These are phyloP conservation scores for Andalucia godoyi DNA, from an alignment of 78 protist genomes.

Conservation along the genomic window DNA sequence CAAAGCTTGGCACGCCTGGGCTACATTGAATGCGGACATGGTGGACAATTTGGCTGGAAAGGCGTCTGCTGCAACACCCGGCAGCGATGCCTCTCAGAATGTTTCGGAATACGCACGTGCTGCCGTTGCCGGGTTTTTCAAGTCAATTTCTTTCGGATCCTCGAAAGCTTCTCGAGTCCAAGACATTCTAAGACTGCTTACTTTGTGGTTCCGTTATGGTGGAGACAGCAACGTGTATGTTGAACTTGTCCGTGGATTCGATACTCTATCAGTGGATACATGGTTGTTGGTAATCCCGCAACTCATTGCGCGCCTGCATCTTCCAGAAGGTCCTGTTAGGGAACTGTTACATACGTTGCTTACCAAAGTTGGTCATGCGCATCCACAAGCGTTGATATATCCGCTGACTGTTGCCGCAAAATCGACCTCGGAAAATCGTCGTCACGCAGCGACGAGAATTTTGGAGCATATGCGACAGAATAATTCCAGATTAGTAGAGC, in stretches of 20 bases:
- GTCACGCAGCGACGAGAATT: not conserved
- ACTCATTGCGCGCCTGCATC: constrained; percentile 89
- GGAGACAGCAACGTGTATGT: constrained; percentile 32
- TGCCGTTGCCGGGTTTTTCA: constrained; percentile 63
- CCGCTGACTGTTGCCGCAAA: constrained; percentile 93
- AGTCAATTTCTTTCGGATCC: constrained; percentile 57
- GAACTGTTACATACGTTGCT: constrained; percentile 57
- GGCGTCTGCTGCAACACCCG: not conserved
- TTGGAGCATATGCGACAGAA: not conserved
- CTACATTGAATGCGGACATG: constrained; percentile 68
- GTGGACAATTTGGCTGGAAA: constrained; percentile 18
- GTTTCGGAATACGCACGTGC: not conserved
- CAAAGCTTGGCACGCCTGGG: constrained; percentile 93
- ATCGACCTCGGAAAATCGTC: not conserved
- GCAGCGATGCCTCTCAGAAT: not conserved
- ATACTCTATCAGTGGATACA: constrained; percentile 65
- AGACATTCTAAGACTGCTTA: constrained; percentile 77
- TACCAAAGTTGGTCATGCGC: constrained; percentile 65
- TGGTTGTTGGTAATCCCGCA: constrained; percentile 93
- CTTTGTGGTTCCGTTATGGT: constrained; percentile 83
- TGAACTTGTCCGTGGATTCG: constrained; percentile 46
- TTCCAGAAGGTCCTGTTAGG: constrained; percentile 40
- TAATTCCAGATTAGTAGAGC: constrained; percentile 18
- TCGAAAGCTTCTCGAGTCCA: constrained; percentile 32
- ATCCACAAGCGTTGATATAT: constrained; percentile 97